Percentiles rank a stretch among this genome's conserved stretches.
phyloP scores from a whole-genome alignment of 495 filamentous ascomycete species.

The Penicillium desertorum region DNA sequence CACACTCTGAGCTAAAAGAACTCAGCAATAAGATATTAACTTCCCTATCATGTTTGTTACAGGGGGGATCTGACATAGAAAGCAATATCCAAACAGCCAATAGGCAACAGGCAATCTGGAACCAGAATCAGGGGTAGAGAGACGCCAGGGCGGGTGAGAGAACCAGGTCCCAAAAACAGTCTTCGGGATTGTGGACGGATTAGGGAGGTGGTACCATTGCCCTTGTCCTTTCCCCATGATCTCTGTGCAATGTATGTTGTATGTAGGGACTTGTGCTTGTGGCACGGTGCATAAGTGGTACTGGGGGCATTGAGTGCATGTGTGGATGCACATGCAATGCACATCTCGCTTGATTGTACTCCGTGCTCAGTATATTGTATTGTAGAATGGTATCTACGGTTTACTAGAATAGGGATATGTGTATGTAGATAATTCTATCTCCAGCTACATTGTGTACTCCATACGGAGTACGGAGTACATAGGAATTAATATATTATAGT shows the following conservation, averaged over 20 bases:
- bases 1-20: background rate
- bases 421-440: no score
- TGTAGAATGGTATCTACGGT: background rate
- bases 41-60: background rate
- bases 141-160: background rate
- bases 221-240: conserved; percentile 3
- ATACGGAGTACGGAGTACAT: no score
- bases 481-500: no score
- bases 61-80: background rate
- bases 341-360: background rate
- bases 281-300: background rate
- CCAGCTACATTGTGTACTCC: no score
- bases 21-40: background rate
- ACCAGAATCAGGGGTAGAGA: background rate
- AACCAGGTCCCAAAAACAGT: conserved; percentile 5
- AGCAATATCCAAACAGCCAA: background rate
- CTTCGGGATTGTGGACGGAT: conserved; percentile 12
- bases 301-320: background rate
- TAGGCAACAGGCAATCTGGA: background rate
- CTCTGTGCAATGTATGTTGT: conserved; percentile 1
- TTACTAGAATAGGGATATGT: no score
- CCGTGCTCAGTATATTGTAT: background rate
- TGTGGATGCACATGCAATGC: background rate
- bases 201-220: conserved; percentile 16
- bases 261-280: conserved; percentile 8